phyloP scores from a whole-genome alignment of 352 stramenopile species.

The Vaucheria bursata region DNA sequence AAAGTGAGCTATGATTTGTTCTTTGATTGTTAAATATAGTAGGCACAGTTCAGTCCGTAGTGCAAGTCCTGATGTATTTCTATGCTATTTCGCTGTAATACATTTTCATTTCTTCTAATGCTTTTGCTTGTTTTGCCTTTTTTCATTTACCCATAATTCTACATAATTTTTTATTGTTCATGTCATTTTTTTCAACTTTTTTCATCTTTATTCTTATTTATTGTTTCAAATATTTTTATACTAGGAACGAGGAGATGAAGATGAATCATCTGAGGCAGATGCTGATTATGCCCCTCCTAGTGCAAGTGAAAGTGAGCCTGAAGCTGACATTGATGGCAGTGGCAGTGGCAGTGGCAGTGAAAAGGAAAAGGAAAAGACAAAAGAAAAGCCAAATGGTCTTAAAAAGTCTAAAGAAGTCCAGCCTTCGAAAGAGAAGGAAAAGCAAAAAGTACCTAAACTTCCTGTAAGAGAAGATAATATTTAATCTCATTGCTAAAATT shows the following conservation, averaged over 20 bases:
- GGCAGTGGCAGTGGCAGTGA: not conserved
- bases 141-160: conserved; percentile 23
- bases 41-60: no score
- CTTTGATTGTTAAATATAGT: no score
- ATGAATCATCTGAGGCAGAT: conserved; percentile 42
- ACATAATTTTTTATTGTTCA: not conserved
- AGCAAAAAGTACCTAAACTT: no score
- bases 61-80: no score
- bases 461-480: no score
- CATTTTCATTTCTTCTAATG: no score
- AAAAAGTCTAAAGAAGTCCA: no score
- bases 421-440: no score
- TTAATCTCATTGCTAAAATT: no score
- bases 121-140: not conserved
- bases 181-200: no score
- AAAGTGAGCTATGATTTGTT: not conserved
- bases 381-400: not conserved
- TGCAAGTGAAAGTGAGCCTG: conserved; percentile 22
- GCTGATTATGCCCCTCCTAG: conserved; percentile 40
- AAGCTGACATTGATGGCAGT: conserved; percentile 9
- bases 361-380: conserved; percentile 7
- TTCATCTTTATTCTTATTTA: no score
- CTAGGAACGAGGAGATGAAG: conserved; percentile 23
- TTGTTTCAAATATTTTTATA: not conserved
- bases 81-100: no score